Percentiles rank a stretch among this genome's conserved stretches.
These are phyloP conservation scores for Gonium pectorale DNA, from an alignment of 139 green algal species.

Conservation along the genomic window DNA sequence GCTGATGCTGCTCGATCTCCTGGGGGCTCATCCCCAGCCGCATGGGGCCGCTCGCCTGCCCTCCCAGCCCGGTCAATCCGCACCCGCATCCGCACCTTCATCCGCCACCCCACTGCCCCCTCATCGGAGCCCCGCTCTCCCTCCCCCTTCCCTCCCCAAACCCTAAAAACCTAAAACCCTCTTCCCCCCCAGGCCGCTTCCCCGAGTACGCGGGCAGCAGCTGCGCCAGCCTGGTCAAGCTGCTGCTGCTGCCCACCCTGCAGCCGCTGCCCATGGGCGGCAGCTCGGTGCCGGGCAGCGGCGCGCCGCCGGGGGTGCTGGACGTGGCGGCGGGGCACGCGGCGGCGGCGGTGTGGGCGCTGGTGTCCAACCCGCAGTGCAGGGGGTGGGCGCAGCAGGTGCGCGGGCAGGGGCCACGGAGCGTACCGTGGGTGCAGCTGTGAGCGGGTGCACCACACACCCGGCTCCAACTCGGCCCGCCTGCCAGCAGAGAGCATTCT, in stretches of 20 bases:
- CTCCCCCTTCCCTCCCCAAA: not conserved
- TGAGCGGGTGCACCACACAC: too few species aligned
- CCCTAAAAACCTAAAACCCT: not conserved
- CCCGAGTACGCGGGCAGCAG: slow-evolving; percentile 36
- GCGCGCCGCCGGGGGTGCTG: slow-evolving; percentile 10
- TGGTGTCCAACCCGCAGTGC: slow-evolving; percentile 46
- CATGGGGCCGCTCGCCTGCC: not conserved
- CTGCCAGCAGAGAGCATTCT: too few species aligned
- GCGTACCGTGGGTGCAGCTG: too few species aligned
- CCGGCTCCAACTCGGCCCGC: too few species aligned
- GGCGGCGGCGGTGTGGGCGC: slow-evolving; percentile 46
- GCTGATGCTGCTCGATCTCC: not conserved
- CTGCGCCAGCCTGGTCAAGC: slow-evolving; percentile 27
- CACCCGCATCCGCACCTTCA: not conserved
- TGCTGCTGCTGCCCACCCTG: slow-evolving; percentile 42
- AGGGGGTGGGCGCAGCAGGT: slow-evolving; percentile 44
- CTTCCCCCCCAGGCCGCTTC: slow-evolving; percentile 24
- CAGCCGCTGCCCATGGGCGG: slow-evolving; percentile 9
- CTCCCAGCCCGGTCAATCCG: not conserved
- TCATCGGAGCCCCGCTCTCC: not conserved
- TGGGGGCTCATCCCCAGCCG: too few species aligned
- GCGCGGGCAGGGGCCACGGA: not conserved
- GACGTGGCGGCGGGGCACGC: slow-evolving; percentile 46
- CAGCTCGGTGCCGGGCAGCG: not conserved
- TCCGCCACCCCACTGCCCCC: not conserved